Conservation (phyloP, 768 basidiomycete genomes). For the Hortiboletus flavorubellus region DNA sequence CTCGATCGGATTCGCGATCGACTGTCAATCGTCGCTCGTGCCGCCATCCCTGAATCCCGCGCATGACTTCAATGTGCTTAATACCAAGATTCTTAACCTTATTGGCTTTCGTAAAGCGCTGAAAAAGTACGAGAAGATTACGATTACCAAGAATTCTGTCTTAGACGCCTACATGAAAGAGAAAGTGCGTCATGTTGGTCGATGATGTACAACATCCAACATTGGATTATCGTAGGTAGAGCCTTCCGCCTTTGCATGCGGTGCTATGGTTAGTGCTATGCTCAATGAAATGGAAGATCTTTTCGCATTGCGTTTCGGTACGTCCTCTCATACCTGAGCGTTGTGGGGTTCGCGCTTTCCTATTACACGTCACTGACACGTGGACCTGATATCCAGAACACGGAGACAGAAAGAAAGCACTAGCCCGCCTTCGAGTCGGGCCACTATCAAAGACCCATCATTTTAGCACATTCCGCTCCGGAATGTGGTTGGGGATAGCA, state of each 20-base stretch:
- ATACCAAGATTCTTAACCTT: slow-evolving; percentile 69
- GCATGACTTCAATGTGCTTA: background rate
- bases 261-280: slow-evolving; percentile 58
- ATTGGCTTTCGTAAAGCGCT: slow-evolving; percentile 86
- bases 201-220: background rate
- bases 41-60: too few species aligned
- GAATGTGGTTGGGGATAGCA: slow-evolving; percentile 65
- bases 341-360: background rate
- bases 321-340: slow-evolving; percentile 17
- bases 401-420: slow-evolving; percentile 78
- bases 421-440: slow-evolving; percentile 59
- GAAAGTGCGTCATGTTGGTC: slow-evolving; percentile 42
- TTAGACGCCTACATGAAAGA: slow-evolving; percentile 81
- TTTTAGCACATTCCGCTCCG: slow-evolving; percentile 72
- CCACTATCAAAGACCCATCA: slow-evolving; percentile 58
- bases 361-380: background rate
- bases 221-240: slow-evolving; percentile 48
- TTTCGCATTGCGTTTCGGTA: slow-evolving; percentile 76
- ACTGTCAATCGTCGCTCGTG: too few species aligned
- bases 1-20: too few species aligned
- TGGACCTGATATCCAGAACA: slow-evolving; percentile 33
- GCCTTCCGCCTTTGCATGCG: slow-evolving; percentile 62
- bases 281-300: slow-evolving; percentile 71
- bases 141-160: slow-evolving; percentile 67
- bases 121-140: slow-evolving; percentile 82